Base-by-base conservation (phyloP, 768 basidiomycete genomes). In the Pleurotus djamor region DNA sequence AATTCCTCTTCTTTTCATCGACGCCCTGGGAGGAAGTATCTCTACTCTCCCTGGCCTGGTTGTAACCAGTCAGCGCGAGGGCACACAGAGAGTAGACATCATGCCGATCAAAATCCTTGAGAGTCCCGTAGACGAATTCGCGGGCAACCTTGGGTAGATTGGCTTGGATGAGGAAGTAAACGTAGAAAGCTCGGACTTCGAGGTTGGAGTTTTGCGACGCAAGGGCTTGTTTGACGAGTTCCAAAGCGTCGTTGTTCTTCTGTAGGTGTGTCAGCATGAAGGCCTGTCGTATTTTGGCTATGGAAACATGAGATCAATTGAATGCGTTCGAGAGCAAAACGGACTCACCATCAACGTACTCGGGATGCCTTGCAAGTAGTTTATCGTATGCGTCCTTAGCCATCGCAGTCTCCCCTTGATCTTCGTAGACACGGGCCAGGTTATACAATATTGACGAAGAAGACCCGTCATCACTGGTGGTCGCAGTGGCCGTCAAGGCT, bases 241-340 rank as follows among this genome's bases (percentile, higher is more conserved):
- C 89, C 69, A 97, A 92, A 0, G 95, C 94, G 2, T 92, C 89
- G 63, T 89, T 87, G 64, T 85, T 79, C 16, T 86, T 85, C 59
- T 90, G 92, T 14, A 88, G 66, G 33, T 79, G 78, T 1, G 86
- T 78, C 0, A 89, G 79, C 82, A 98, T 88, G 14, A 90, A 84
- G 0, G 96, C 92, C 62, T 92, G 89, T 32, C 96, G 89, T 47
- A 96, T 85, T 78, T 98, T 98, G 63, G 96, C 96, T 98, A n/a
- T n/a, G 66, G 45, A 54, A 52, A 45, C 37, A 44, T 17, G 3
- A 13, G 32, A n/a, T 49, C 45, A 57, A 47, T 16, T 47, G 60
- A 47, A 43, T 48, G n/a, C 60, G 57, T 41, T 17, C 7, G 33
- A 6, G 17, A 5, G 43, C 32, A 55, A 48, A n/a, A 35, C 37